phyloP scores from a whole-genome alignment of 2,329 filamentous ascomycete species.

The Clonostachys rhizophaga region DNA sequence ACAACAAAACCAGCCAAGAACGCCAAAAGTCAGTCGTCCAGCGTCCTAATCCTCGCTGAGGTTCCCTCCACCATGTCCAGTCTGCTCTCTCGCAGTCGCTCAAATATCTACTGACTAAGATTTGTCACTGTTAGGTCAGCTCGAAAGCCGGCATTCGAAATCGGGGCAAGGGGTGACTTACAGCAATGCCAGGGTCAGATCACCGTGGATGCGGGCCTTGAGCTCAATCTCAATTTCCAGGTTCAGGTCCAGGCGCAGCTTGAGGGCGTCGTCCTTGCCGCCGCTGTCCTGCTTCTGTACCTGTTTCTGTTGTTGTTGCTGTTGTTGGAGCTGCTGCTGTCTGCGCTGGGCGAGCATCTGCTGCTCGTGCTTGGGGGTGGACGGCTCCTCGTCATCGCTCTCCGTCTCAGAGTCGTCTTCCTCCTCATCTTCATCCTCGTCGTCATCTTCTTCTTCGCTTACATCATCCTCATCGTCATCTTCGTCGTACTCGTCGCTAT shows the following conservation, averaged over 20 bases:
- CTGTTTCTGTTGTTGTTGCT: constrained; percentile 2
- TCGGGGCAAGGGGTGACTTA: constrained; percentile 27
- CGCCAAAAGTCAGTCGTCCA: too few relatives aligned
- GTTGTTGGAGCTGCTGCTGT: constrained; percentile 2
- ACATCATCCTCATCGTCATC: constrained; percentile 3
- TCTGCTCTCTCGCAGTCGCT: too few relatives aligned
- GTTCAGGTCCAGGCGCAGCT: constrained; percentile 58
- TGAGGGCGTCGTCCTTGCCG: constrained; percentile 4
- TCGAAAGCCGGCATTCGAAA: neutral
- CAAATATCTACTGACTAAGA: too few relatives aligned
- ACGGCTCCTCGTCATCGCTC: constrained; percentile 5
- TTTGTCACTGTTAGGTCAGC: neutral
- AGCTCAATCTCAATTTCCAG: constrained; percentile 76
- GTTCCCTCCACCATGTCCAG: too few relatives aligned
- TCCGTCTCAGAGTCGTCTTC: constrained; percentile 4
- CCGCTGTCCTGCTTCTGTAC: constrained; percentile 6
- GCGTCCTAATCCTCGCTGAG: too few relatives aligned
- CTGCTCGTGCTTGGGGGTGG: constrained; percentile 3
- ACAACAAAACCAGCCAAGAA: too few relatives aligned
- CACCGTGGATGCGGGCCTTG: constrained; percentile 75
- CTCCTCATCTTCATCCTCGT: constrained; percentile 1
- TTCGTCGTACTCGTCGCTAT: neutral
- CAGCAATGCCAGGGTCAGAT: constrained; percentile 69
- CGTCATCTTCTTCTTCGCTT: constrained; percentile 1
- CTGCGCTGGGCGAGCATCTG: constrained; percentile 3